Conservation (phyloP, 371 early-diverging fungal species). For the Sanchytrium tribonematis region DNA sequence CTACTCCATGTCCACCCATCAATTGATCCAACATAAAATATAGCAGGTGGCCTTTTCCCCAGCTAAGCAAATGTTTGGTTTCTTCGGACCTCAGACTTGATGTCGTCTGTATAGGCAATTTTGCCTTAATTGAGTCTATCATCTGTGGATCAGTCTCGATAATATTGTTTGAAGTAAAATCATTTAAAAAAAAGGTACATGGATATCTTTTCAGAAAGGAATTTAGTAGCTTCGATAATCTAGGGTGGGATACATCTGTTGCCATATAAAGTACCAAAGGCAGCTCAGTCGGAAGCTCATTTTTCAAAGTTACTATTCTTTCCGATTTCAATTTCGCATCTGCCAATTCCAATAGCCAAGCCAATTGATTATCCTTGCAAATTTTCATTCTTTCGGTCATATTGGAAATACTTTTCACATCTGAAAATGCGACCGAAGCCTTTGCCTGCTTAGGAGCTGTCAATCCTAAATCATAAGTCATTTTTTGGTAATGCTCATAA, state of each 20-base stretch:
- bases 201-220: neutral
- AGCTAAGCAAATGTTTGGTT: neutral
- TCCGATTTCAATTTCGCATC: neutral
- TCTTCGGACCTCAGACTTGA: too few species aligned
- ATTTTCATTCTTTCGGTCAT: neutral
- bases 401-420: neutral
- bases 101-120: neutral
- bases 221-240: neutral
- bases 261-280: neutral
- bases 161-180: neutral
- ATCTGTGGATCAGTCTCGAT: neutral
- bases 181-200: neutral
- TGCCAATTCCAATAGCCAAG: neutral
- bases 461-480: neutral
- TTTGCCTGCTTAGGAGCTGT: neutral
- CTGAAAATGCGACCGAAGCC: neutral
- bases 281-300: neutral
- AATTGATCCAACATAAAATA: neutral
- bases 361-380: neutral
- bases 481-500: neutral
- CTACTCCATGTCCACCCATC: neutral
- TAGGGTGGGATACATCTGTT: neutral
- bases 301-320: neutral
- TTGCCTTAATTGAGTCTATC: neutral
- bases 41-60: neutral